These are phyloP conservation scores for Leccinum rimulosum DNA, from an alignment of 768 basidiomycete species.

Conservation along the genomic window DNA sequence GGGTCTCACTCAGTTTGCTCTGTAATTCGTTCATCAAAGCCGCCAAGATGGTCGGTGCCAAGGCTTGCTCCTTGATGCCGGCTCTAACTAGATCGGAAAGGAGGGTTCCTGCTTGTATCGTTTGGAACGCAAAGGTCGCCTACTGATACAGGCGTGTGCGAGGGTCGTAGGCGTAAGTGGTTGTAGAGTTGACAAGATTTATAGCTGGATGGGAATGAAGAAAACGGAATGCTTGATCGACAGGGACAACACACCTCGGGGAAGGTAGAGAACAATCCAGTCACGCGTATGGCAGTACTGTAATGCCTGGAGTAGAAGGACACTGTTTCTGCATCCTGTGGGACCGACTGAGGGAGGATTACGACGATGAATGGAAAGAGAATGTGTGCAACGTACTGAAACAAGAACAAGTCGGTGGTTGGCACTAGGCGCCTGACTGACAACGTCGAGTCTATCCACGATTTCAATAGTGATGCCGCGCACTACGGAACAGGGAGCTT, in stretches of 20 bases:
- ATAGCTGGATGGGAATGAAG: constrained; percentile 36
- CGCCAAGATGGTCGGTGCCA: too few species aligned
- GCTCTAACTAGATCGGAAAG: too few species aligned
- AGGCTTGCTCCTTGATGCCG: too few species aligned
- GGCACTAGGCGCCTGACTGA: constrained; percentile 46
- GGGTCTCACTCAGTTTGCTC: too few species aligned
- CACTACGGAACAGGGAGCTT: constrained; percentile 68
- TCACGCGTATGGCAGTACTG: constrained; percentile 59
- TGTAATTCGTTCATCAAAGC: too few species aligned
- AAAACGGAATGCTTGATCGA: neutral
- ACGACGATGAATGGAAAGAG: neutral
- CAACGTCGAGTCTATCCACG: constrained; percentile 49
- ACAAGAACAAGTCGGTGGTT: constrained; percentile 57
- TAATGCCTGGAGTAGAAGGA: constrained; percentile 72
- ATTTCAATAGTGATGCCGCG: constrained; percentile 62
- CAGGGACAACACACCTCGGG: constrained; percentile 53
- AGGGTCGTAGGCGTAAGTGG: constrained; percentile 69
- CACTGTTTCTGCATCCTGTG: constrained; percentile 79
- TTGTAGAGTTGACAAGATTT: constrained; percentile 71
- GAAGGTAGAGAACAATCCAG: constrained; percentile 86
- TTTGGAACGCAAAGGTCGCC: constrained; percentile 45
- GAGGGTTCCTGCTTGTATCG: too few species aligned
- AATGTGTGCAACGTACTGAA: constrained; percentile 47
- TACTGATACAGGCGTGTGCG: constrained; percentile 78
- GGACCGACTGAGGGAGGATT: constrained; percentile 53